Evolutionary conservation across 352 stramenopile species (phyloP).

Genomic region (Phytophthora lateralis): DNA sequence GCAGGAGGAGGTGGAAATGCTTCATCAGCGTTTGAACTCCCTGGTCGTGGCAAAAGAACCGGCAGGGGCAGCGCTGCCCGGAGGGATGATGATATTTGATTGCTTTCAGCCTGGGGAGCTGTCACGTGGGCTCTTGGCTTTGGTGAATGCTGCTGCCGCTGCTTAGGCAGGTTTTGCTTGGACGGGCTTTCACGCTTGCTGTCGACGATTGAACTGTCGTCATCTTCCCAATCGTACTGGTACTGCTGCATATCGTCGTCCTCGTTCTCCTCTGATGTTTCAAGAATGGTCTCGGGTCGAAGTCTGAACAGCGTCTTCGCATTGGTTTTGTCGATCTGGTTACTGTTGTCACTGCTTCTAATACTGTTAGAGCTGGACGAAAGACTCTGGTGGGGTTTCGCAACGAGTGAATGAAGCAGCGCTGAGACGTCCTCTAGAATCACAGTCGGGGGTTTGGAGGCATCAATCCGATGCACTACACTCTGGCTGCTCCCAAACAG

Average conservation of each 20-base stretch:
- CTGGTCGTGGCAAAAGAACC: slow-evolving; percentile 1
- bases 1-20: slow-evolving; percentile 20
- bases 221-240: slow-evolving; percentile 50
- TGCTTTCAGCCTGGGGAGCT: slow-evolving; percentile 4
- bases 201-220: slow-evolving; percentile 11
- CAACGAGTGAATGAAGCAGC: slow-evolving; percentile 44
- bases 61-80: slow-evolving; percentile 29
- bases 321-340: slow-evolving; percentile 18
- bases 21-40: slow-evolving; percentile 4
- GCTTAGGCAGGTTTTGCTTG: slow-evolving; percentile 1
- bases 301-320: slow-evolving; percentile 33
- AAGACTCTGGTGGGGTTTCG: slow-evolving; percentile 8
- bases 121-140: background rate
- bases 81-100: slow-evolving; percentile 23
- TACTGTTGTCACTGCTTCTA: slow-evolving; percentile 17
- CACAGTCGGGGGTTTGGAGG: slow-evolving; percentile 32
- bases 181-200: slow-evolving; percentile 16
- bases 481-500: slow-evolving; percentile 33
- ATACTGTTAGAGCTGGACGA: slow-evolving; percentile 2
- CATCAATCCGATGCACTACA: slow-evolving; percentile 54
- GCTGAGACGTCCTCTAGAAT: slow-evolving; percentile 51
- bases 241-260: slow-evolving; percentile 37
- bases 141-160: background rate
- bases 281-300: slow-evolving; percentile 48
- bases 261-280: slow-evolving; percentile 53